A percentile compares a stretch with the other conserved stretches of the same genome.
Conservation (phyloP, 257 asterid genomes). For the Leonotis leonurus region DNA sequence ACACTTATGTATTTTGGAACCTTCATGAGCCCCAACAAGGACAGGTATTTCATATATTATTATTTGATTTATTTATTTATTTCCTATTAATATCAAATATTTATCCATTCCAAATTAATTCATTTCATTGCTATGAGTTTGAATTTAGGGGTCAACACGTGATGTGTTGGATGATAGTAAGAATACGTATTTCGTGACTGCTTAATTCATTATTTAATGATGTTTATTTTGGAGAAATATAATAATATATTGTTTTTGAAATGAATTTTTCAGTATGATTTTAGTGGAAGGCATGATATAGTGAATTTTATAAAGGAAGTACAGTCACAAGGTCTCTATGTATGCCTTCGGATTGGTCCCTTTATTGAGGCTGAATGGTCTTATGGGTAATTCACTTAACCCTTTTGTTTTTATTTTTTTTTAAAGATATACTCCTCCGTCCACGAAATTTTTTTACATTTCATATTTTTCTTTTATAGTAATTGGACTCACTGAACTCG, state of each 20-base stretch:
- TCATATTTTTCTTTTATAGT: too few relatives aligned
- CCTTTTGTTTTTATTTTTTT: background rate
- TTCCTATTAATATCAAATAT: too few relatives aligned
- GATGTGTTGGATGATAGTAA: background rate
- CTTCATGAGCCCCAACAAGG: constrained; percentile 75
- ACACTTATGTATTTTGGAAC: constrained; percentile 87
- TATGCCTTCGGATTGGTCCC: constrained; percentile 82
- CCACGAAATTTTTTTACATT: too few relatives aligned
- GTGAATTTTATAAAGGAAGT: constrained; percentile 59
- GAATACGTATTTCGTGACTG: background rate
- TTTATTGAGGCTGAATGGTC: constrained; percentile 82
- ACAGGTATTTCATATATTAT: constrained; percentile 31
- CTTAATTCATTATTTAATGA: background rate
- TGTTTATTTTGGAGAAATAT: background rate
- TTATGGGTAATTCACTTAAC: constrained; percentile 51
- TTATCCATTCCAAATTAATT: too few relatives aligned
- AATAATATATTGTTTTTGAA: too few relatives aligned
- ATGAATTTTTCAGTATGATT: constrained; percentile 90
- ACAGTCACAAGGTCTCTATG: constrained; percentile 72
- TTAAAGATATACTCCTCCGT: too few relatives aligned
- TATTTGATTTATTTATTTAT: too few relatives aligned
- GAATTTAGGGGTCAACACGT: too few relatives aligned
- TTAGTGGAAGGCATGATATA: constrained; percentile 57
- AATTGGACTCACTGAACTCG: too few relatives aligned
- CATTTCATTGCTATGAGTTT: too few relatives aligned